Evolutionary conservation across 169 alveolate genomes (phyloP), one percentile per base, ranked within the genome.

Genomic region (Cryptosporidium tyzzeri): DNA sequence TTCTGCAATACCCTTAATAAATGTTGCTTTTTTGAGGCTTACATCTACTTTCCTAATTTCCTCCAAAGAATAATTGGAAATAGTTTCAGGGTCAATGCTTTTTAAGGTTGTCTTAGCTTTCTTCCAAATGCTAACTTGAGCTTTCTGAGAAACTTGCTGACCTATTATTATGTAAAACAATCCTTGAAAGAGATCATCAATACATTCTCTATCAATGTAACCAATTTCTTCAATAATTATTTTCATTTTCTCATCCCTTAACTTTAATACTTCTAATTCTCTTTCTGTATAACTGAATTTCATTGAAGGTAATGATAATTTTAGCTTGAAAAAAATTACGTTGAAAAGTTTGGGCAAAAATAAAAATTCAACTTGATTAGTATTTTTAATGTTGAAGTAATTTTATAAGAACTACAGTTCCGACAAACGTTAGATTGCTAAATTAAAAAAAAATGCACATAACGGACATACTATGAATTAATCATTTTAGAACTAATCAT

Each of bases 81-180:
- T 55, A 10, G 67, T 21, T 55, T 18, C 67, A 55, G 67, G 67
- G 18, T 55, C 67, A 21, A 55, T 55, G 67, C 37, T 55, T 55
- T 55, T 55, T 10, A 55, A 39, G 29, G n/a, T 55, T 3, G 14
- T 1, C 37, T 21, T 55, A 1, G 37, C 67, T 55, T n/a, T 55
- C 0, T 55, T 37, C 67, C 67, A 55, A 23, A 55, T 55, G 9
- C 67, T 55, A 9, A 21, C 35, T n/a, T 55, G 67, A 26, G 67
- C 67, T 26, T 55, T 55, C 21, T 55, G 67, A 55, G 67, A 55
- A 55, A 55, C 16, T 21, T 55, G 67, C 3, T 55, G 37, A n/a
- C 67, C 67, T 3, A 55, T 55, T 18, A 55, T 55, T 16, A 55
- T 55, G n/a, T 14, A 55, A 55, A 26, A 55, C 67, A 55, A 26